phyloP scores from a whole-genome alignment of 1,139 yeast species.

The Hyphopichia khmerensis region DNA sequence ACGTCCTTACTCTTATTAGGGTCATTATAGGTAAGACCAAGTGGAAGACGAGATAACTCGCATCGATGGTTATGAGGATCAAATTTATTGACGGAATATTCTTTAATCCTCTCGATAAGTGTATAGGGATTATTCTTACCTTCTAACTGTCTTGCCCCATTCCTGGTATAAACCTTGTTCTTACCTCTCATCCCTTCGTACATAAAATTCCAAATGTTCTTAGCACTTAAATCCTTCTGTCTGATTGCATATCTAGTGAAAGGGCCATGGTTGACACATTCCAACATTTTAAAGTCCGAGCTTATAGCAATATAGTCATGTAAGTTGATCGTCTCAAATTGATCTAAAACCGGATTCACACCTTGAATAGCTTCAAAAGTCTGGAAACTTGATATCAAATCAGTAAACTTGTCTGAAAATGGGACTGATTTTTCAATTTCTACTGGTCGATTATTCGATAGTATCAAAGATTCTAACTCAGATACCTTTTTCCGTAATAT shows the following conservation, averaged over 20 bases:
- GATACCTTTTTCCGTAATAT: neutral
- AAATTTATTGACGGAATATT: constrained; percentile 11
- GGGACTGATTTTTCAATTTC: neutral
- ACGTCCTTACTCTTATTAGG: constrained; percentile 4
- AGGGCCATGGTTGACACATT: constrained; percentile 21
- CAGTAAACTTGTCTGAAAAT: neutral
- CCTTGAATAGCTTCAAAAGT: constrained; percentile 3
- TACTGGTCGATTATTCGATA: neutral
- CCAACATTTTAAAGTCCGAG: constrained; percentile 23
- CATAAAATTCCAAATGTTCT: constrained; percentile 7
- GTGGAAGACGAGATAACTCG: constrained; percentile 10
- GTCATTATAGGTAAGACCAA: constrained; percentile 4
- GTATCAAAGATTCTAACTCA: neutral
- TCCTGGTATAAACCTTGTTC: neutral
- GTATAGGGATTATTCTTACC: constrained; percentile 1
- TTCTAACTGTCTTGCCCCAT: neutral
- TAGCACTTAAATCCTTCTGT: constrained; percentile 38
- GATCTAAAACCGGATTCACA: constrained; percentile 5
- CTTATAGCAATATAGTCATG: constrained; percentile 28
- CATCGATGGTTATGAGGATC: constrained; percentile 9
- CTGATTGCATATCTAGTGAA: constrained; percentile 32
- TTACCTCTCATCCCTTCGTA: neutral
- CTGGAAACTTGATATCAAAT: neutral
- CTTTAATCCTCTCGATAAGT: constrained; percentile 10
- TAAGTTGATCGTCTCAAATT: constrained; percentile 18